Evolutionary conservation across 371 early-diverging fungal genomes (phyloP).

Genomic region (Amoeboaphelidium protococcarum): DNA sequence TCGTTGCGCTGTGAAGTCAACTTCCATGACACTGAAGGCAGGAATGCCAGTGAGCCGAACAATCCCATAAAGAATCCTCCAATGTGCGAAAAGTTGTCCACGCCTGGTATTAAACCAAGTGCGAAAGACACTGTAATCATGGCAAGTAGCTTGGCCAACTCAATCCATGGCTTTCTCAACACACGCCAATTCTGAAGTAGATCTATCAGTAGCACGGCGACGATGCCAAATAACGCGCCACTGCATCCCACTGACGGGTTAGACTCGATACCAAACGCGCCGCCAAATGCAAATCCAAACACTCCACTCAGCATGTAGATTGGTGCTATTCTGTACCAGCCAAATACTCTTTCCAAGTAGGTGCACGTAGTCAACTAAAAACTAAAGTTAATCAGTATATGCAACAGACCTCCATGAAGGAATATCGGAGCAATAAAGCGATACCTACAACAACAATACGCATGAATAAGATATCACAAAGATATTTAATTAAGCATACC

Average conservation of each 20-base stretch:
- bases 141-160: slow-evolving; percentile 34
- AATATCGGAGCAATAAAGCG: slow-evolving; percentile 59
- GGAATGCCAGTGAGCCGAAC: slow-evolving; percentile 16
- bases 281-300: slow-evolving; percentile 53
- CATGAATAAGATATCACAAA: background rate
- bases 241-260: slow-evolving; percentile 44
- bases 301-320: slow-evolving; percentile 49
- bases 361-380: slow-evolving; percentile 39
- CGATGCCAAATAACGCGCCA: slow-evolving; percentile 51
- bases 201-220: slow-evolving; percentile 51
- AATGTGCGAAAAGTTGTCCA: slow-evolving; percentile 56
- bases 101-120: slow-evolving; percentile 34
- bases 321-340: slow-evolving; percentile 34
- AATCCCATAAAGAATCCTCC: slow-evolving; percentile 23
- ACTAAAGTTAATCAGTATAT: slow-evolving; percentile 41
- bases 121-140: slow-evolving; percentile 29
- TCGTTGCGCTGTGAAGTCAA: no score
- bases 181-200: slow-evolving; percentile 47
- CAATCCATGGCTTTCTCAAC: slow-evolving; percentile 28
- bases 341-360: slow-evolving; percentile 43
- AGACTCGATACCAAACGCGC: slow-evolving; percentile 23
- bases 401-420: slow-evolving; percentile 58
- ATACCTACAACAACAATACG: slow-evolving; percentile 35
- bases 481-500: slow-evolving; percentile 8
- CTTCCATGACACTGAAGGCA: no score